Evolutionary conservation across 208 protist species (phyloP).

Genomic region (Sergeia podlipaevii): DNA sequence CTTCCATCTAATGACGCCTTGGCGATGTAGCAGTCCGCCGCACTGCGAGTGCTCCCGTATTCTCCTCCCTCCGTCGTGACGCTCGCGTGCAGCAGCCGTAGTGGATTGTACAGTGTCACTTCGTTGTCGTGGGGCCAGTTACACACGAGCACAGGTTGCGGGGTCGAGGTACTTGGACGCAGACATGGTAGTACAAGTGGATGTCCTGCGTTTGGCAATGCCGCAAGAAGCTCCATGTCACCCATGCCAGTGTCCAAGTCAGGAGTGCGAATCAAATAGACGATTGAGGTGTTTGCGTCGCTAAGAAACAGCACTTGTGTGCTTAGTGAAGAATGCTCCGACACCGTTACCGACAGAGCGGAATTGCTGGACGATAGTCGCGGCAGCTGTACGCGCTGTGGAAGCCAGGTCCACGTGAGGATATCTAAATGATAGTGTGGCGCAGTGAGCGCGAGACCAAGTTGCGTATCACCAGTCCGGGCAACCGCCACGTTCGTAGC

Average conservation of each 20-base stretch:
- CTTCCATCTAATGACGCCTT: too few relatives aligned
- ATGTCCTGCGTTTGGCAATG: constrained; percentile 29
- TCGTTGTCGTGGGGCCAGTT: constrained; percentile 49
- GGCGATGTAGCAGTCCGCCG: too few relatives aligned
- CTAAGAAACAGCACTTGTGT: constrained; percentile 60
- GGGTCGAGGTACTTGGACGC: constrained; percentile 20
- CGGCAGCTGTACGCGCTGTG: constrained; percentile 45
- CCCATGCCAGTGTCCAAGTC: constrained; percentile 35
- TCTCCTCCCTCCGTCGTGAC: too few relatives aligned
- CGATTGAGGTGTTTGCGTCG: constrained; percentile 19
- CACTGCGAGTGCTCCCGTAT: too few relatives aligned
- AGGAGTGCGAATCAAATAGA: constrained; percentile 54
- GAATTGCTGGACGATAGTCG: constrained; percentile 31
- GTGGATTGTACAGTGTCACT: constrained; percentile 52
- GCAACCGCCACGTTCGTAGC: too few relatives aligned
- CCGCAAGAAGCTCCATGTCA: constrained; percentile 40
- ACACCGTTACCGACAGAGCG: constrained; percentile 44
- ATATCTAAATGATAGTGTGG: constrained; percentile 25
- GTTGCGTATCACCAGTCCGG: constrained; percentile 12
- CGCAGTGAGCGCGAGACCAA: constrained; percentile 23
- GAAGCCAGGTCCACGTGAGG: constrained; percentile 67
- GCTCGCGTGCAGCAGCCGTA: constrained; percentile 21
- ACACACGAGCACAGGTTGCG: constrained; percentile 63
- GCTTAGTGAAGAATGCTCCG: constrained; percentile 18
- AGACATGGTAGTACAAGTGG: constrained; percentile 64